Conservation (phyloP, 163 green algal genomes). For the Scenedesmus sp. region DNA sequence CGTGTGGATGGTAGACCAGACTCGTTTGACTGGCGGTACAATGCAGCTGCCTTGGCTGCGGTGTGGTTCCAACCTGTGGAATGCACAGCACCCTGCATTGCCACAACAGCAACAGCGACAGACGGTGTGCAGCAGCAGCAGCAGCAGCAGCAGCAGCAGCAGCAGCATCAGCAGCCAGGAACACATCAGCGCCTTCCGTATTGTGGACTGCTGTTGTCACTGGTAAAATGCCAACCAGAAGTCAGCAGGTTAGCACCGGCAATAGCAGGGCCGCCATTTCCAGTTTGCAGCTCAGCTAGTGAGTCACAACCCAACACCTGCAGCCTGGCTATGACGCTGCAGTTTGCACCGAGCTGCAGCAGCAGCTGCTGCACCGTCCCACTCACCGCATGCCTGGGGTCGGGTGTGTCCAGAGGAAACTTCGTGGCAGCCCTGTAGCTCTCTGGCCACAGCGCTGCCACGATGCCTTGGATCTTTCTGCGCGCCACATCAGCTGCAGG, state of each 20-base stretch:
- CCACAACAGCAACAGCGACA: background rate
- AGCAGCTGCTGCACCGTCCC: background rate
- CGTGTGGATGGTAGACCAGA: constrained; percentile 28
- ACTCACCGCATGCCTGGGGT: constrained; percentile 14
- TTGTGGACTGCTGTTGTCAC: too few relatives aligned
- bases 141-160: constrained; percentile 1
- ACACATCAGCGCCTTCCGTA: too few relatives aligned
- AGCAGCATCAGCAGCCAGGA: too few relatives aligned
- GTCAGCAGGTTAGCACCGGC: too few relatives aligned
- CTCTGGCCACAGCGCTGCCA: constrained; percentile 45
- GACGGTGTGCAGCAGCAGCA: constrained; percentile 14
- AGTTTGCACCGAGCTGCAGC: background rate
- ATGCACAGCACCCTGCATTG: background rate
- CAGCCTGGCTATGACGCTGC: background rate
- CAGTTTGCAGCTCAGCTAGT: too few relatives aligned
- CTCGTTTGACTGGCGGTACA: constrained; percentile 34
- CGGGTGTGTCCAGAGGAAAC: constrained; percentile 43
- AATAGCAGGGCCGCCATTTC: too few relatives aligned
- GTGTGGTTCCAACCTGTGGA: constrained; percentile 1
- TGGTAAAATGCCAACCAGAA: too few relatives aligned
- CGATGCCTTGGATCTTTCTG: constrained; percentile 26
- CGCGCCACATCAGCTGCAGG: background rate
- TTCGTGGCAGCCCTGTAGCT: constrained; percentile 7
- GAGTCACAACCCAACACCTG: background rate
- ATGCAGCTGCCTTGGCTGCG: background rate